phyloP scores from a whole-genome alignment of 768 basidiomycete species.

The Agrocybe pediades region DNA sequence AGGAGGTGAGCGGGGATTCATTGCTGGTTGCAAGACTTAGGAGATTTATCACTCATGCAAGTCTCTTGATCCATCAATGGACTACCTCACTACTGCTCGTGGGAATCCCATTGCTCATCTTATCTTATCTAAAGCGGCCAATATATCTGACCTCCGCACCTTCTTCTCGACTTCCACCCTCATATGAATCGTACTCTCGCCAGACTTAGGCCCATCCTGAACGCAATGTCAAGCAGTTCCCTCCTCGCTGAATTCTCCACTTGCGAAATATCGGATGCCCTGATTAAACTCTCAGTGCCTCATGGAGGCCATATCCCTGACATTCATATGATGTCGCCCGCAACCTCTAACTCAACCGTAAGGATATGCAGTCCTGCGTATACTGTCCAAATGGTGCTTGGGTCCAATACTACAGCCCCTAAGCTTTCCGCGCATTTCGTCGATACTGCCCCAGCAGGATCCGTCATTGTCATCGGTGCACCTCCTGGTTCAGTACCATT shows the following conservation, averaged over 20 bases:
- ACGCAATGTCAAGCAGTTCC: constrained; percentile 21
- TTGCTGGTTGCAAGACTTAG: constrained; percentile 18
- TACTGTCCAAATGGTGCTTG: constrained; percentile 81
- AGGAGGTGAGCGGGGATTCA: constrained; percentile 67
- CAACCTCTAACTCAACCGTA: constrained; percentile 26
- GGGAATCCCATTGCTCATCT: constrained; percentile 13
- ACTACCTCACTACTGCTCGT: constrained; percentile 10
- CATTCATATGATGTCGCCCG: constrained; percentile 58
- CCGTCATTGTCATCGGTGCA: constrained; percentile 73
- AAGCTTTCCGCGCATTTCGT: constrained; percentile 77
- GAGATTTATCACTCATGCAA: constrained; percentile 2
- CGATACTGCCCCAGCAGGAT: constrained; percentile 67
- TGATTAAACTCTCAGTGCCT: constrained; percentile 72
- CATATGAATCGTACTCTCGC: constrained; percentile 18
- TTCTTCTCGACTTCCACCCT: not conserved
- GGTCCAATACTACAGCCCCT: constrained; percentile 59
- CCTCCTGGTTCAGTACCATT: constrained; percentile 57
- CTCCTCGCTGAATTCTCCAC: constrained; percentile 53
- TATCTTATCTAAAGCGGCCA: constrained; percentile 21
- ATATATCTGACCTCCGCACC: not conserved
- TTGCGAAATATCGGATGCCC: constrained; percentile 88
- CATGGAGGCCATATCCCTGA: constrained; percentile 85
- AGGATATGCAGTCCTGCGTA: constrained; percentile 77
- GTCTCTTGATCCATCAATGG: not conserved
- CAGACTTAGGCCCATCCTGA: constrained; percentile 13